phyloP scores from a whole-genome alignment of 2,329 filamentous ascomycete species.

The Colletotrichum sp. region DNA sequence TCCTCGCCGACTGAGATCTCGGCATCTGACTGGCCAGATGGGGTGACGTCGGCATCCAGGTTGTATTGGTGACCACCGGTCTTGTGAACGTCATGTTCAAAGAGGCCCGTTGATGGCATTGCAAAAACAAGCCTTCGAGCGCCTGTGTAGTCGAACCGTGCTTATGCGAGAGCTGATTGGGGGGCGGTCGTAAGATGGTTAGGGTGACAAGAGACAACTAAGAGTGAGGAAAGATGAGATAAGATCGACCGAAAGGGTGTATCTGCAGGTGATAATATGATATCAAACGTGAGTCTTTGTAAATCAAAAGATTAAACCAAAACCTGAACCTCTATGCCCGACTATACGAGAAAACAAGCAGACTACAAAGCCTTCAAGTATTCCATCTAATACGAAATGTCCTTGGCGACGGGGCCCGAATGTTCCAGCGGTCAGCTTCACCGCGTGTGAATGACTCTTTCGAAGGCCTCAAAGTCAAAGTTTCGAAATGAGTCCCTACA shows the following conservation, averaged over 20 bases:
- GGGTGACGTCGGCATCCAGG: background rate
- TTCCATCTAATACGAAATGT: background rate
- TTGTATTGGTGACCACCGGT: too few species aligned
- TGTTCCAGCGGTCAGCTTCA: background rate
- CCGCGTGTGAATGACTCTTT: background rate
- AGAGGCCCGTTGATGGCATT: background rate
- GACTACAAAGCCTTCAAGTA: background rate
- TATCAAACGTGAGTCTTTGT: background rate
- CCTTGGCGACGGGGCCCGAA: background rate
- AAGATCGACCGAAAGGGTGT: background rate
- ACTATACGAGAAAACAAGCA: background rate
- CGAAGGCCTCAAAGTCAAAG: background rate
- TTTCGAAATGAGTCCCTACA: background rate
- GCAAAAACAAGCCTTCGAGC: background rate
- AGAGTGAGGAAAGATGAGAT: background rate
- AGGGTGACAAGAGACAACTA: background rate
- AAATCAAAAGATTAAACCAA: background rate
- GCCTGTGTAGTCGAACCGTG: background rate
- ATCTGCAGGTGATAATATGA: background rate
- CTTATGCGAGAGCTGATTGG: background rate
- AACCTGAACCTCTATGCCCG: background rate
- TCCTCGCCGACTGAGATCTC: background rate
- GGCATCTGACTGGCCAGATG: background rate
- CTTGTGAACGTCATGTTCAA: background rate
- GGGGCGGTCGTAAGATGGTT: background rate